These are phyloP conservation scores for Manihot esculenta DNA, from an alignment of 441 rosid genomes.

Conservation along the genomic window DNA sequence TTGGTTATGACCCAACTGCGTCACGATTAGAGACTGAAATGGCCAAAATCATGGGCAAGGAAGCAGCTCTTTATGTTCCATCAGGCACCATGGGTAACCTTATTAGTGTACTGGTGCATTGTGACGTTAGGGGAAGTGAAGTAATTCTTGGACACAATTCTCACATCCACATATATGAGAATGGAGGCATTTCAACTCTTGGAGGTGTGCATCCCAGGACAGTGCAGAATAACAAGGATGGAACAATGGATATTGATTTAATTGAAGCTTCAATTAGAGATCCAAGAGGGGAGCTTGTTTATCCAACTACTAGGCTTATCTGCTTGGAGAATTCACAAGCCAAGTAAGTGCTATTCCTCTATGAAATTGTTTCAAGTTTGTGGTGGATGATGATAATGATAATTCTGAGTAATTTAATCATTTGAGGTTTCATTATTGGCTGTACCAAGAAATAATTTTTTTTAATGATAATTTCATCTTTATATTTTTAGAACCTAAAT, in stretches of 20 bases:
- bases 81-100: slow-evolving; percentile 98
- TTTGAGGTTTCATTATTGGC: neutral
- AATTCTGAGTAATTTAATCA: neutral
- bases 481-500: too few species aligned
- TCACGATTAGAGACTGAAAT: slow-evolving; percentile 61
- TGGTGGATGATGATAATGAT: neutral
- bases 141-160: slow-evolving; percentile 85
- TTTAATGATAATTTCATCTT: too few species aligned
- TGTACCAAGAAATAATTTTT: neutral
- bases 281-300: slow-evolving; percentile 65
- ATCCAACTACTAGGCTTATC: slow-evolving; percentile 85
- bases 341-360: slow-evolving; percentile 48
- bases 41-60: slow-evolving; percentile 74
- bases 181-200: slow-evolving; percentile 80
- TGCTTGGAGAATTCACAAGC: slow-evolving; percentile 95
- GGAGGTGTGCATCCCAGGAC: slow-evolving; percentile 96
- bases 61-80: slow-evolving; percentile 85
- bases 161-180: slow-evolving; percentile 83
- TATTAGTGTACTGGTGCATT: slow-evolving; percentile 88
- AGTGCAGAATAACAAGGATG: slow-evolving; percentile 73
- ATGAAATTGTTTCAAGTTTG: neutral
- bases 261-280: slow-evolving; percentile 79
- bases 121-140: slow-evolving; percentile 86
- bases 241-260: slow-evolving; percentile 69
- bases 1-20: slow-evolving; percentile 73